Evolutionary conservation across 129 eudicot genomes (phyloP), one percentile per base, ranked within the genome.

Genomic region (Lactuca saligna): DNA sequence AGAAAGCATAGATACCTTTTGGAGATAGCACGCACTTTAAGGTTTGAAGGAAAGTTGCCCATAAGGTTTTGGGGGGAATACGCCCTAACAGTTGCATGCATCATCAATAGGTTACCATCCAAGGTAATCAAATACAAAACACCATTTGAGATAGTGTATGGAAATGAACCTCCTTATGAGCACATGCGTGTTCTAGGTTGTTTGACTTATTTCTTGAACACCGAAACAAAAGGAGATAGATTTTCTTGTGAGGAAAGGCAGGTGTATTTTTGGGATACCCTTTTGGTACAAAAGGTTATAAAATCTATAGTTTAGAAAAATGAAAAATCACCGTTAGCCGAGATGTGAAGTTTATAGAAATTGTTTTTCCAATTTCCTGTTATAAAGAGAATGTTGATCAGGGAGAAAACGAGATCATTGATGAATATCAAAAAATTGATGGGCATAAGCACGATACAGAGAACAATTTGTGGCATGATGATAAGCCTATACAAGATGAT

Each of bases 171-270:
- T 3, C 7, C 3, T 17, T 49, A 61, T 7, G 29, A n/a, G 1
- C 33, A 61, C 68, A 41, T 44, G 3, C 39, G 35, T 7, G 57
- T 54, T n/a, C 61, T 79, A 55, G 67, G 73, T 3, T 74, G 83
- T 71, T 61, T 42, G 3, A 0, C 7, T 2, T 42, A 42, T 42
- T 42, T 42, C 7, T 42, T 12, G 49, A 25, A 25, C 29, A 25
- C 2, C 29, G 29, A 25, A 25, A 25, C 29, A 25, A 25, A 25
- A 2, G 29, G 49, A 2, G 49, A 42, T 42, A 42, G 7, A 11
- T 42, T 42, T 42, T 2, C 49, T 42, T 12, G 49, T 1, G 49
- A 42, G 49, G 49, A 42, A 42, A 42, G 49, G 49, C 0, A 0
- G 49, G 49, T 0, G 49, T 42, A 11, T 42, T 42, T 42, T 42